Conservation (phyloP, 192 early-diverging fungal genomes). For the Coemansia sp. region DNA sequence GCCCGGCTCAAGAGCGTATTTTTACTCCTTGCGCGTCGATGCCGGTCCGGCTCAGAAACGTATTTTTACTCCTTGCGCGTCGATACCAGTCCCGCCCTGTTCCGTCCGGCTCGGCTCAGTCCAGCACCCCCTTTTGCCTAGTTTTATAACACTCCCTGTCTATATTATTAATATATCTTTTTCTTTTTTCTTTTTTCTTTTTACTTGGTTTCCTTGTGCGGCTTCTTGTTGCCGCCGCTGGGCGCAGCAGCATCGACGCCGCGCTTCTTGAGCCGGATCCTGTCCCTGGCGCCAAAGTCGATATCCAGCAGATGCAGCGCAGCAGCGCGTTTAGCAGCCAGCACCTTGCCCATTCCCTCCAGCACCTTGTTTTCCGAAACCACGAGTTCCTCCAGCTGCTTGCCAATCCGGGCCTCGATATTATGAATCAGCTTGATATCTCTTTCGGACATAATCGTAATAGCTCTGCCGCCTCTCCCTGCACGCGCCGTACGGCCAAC, state of each 20-base stretch:
- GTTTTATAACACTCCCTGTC: too few relatives aligned
- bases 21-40: too few relatives aligned
- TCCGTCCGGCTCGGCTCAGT: too few relatives aligned
- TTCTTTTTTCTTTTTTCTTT: too few relatives aligned
- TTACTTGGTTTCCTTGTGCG: conserved; percentile 6
- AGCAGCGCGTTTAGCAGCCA: conserved; percentile 83
- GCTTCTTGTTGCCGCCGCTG: conserved; percentile 4
- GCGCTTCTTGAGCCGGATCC: conserved; percentile 35
- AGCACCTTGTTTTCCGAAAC: conserved; percentile 81
- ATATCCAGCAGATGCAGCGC: conserved; percentile 43
- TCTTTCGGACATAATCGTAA: conserved; percentile 82
- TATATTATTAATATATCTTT: too few relatives aligned
- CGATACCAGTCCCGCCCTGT: too few relatives aligned
- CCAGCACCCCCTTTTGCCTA: too few relatives aligned
- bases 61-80: too few relatives aligned
- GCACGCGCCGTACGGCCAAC: conserved; percentile 98
- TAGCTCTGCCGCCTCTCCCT: conserved; percentile 81
- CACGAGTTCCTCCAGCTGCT: conserved; percentile 73
- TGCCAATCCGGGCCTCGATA: conserved; percentile 84
- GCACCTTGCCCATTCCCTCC: conserved; percentile 79
- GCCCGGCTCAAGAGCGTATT: too few relatives aligned
- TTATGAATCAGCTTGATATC: conserved; percentile 86
- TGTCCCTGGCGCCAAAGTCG: conserved; percentile 51
- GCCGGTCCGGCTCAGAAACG: too few relatives aligned
- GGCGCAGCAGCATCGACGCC: not conserved